Conservation (phyloP, 768 basidiomycete species). For the Mrakia gelida region DNA sequence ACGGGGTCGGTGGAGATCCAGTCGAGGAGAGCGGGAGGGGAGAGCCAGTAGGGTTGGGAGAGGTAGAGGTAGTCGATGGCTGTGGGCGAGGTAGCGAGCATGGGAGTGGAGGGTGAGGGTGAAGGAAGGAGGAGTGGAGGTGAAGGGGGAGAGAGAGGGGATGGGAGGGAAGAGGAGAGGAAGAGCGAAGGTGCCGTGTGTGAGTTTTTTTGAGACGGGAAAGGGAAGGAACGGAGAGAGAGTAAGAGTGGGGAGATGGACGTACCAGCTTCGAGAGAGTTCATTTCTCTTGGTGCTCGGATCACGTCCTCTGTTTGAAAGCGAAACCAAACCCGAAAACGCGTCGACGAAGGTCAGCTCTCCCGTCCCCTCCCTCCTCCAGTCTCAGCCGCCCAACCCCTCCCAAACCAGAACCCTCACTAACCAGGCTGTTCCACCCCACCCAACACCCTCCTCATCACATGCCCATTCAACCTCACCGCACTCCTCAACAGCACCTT, state of each 20-base stretch:
- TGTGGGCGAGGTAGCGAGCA: too few species aligned
- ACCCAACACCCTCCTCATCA: constrained; percentile 9
- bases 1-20: not conserved
- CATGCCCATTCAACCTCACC: constrained; percentile 7
- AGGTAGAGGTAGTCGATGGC: constrained; percentile 23
- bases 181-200: not conserved
- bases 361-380: not conserved
- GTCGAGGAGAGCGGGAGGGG: not conserved
- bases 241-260: too few species aligned
- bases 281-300: too few species aligned
- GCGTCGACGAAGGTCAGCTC: too few species aligned
- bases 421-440: not conserved
- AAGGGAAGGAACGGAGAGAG: not conserved
- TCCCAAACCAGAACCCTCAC: too few species aligned
- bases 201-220: not conserved
- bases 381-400: too few species aligned
- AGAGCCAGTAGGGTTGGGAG: constrained; percentile 16
- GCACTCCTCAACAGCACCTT: constrained; percentile 1
- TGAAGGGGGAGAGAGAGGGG: too few species aligned
- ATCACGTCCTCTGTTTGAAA: too few species aligned
- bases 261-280: too few species aligned
- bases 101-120: not conserved
- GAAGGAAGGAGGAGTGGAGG: not conserved
- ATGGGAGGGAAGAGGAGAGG: not conserved
- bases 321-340: too few species aligned